Evolutionary conservation across 495 filamentous ascomycete species (phyloP).

Genomic region (Penicillium nucicola): DNA sequence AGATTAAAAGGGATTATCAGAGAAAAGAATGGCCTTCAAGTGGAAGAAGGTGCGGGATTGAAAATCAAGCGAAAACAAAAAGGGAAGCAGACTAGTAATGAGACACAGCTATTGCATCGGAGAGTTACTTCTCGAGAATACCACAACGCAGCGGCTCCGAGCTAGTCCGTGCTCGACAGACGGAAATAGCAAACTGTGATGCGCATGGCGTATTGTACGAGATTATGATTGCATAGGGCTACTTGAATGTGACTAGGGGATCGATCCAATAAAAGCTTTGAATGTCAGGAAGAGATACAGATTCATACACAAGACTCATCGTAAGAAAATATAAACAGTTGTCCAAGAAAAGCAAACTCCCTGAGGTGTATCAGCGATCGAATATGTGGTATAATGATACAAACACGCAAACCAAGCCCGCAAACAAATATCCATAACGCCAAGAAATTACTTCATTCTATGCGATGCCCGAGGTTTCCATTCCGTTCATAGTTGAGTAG

Average conservation of each 20-base stretch:
- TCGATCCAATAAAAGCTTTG: not conserved
- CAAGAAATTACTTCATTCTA: slow-evolving; percentile 14
- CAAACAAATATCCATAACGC: slow-evolving; percentile 9
- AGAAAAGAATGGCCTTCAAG: no score
- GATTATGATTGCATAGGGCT: slow-evolving; percentile 6
- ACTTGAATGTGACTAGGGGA: not conserved
- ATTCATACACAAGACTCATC: slow-evolving; percentile 2
- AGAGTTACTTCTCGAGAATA: no score
- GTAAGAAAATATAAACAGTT: slow-evolving; percentile 5
- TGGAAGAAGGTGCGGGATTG: no score
- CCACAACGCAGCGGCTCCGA: not conserved
- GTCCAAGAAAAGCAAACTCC: slow-evolving; percentile 11
- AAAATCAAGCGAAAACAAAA: no score
- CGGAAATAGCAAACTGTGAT: slow-evolving; percentile 3
- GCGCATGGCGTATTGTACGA: not conserved
- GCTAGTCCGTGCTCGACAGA: not conserved
- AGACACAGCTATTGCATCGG: not conserved
- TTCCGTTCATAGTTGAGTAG: slow-evolving; percentile 36
- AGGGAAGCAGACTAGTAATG: not conserved
- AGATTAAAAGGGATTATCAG: no score
- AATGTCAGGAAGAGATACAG: not conserved
- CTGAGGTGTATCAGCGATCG: slow-evolving; percentile 20
- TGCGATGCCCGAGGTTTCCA: slow-evolving; percentile 40
- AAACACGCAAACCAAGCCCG: slow-evolving; percentile 21
- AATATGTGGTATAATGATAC: slow-evolving; percentile 31